Base-by-base conservation (phyloP, 768 basidiomycete genomes). In the Kondoa malvinella region DNA sequence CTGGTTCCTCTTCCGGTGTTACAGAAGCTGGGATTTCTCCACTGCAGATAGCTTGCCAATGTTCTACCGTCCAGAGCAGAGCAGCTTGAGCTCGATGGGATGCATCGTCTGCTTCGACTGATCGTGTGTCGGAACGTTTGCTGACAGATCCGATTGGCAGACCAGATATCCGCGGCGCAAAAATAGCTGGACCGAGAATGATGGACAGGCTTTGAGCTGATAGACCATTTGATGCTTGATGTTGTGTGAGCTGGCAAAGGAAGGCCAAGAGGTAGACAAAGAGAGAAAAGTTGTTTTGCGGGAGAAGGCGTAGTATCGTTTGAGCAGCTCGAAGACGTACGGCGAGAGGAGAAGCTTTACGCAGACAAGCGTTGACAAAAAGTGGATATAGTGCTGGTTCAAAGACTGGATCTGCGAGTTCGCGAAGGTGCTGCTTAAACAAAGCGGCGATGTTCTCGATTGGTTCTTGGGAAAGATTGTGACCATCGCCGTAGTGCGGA, bases 201-300 rank as follows among this genome's bases (percentile, higher is more conserved):
- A 78, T 75, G 8, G 80, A 79, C 64, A 83, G 77, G 56, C 80
- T 78, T 59, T 81, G 78, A 56, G 79, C 74, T 4, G 78, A 74
- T 17, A 83, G 71, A 1, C 80, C 79, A 67, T 83, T 83, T 21
- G 40, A 50, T 60, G 81, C 81, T 1, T 81, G 79, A 65, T 79
- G 81, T 3, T 81, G 76, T 1, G 81, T 82, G 0, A 82, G 73
- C 70, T 83, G 82, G 0, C 80, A 80, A 72, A 82, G 81, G 73
- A 83, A 82, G 3, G 77, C 77, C 64, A 79, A 76, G 40, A 83
- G 77, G 71, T 82, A 81, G 57, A 77, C 72, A 62, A 83, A 76
- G 3, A 82, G 75, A 34, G 77, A 77, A 68, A 81, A 76, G 65
- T 78, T 74, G 17, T 75, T 69, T 1, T 75, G 75, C 0, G 82